These are phyloP conservation scores for Aspergillus hiratsukae DNA, from an alignment of 2,329 filamentous ascomycete genomes.

Conservation along the genomic window DNA sequence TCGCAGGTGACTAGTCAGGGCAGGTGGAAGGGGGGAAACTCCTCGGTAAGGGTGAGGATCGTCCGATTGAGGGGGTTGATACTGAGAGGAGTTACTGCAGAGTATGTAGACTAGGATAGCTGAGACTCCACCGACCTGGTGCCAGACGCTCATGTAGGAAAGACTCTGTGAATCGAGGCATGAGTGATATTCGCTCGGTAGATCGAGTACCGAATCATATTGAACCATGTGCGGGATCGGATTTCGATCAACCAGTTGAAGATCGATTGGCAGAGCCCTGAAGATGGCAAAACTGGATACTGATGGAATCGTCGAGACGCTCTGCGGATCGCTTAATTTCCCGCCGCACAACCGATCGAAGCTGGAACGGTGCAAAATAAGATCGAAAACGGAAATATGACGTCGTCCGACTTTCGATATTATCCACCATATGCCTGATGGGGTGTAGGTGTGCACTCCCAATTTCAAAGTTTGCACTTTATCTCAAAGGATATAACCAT, in stretches of 20 bases:
- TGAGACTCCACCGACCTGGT: not conserved
- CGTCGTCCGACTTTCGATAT: not conserved
- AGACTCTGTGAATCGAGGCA: not conserved
- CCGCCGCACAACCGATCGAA: not conserved
- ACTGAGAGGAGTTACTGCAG: not conserved
- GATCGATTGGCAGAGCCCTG: not conserved
- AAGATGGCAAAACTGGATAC: not conserved
- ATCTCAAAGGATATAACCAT: not conserved
- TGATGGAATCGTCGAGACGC: not conserved
- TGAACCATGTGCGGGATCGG: not conserved
- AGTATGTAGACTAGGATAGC: not conserved
- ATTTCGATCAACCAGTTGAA: not conserved
- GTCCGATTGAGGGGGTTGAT: not conserved
- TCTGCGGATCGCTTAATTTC: not conserved
- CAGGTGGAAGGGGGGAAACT: not conserved
- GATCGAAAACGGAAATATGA: not conserved
- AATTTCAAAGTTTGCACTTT: not conserved
- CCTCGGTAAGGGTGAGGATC: no score
- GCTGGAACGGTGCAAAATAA: not conserved
- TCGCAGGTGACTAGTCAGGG: not conserved
- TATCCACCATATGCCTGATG: not conserved
- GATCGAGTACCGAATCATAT: not conserved
- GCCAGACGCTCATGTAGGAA: not conserved
- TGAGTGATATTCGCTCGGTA: not conserved
- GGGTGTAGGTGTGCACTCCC: not conserved